phyloP scores from a whole-genome alignment of 257 asterid genomes.

The Hygrophila difformis region DNA sequence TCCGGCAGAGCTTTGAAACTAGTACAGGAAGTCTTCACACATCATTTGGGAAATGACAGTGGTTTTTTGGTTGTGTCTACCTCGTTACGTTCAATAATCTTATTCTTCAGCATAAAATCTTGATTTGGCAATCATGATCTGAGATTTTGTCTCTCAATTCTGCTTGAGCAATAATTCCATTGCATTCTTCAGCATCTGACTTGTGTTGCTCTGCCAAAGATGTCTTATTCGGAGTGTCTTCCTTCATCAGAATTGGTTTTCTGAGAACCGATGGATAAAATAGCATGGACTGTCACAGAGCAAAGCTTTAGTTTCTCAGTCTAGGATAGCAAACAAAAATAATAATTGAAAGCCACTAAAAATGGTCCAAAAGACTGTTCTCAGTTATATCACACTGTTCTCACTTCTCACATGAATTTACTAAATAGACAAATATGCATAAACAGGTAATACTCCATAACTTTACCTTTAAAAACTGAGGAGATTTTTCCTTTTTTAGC shows the following conservation, averaged over 20 bases:
- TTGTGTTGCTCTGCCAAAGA: conserved; percentile 19
- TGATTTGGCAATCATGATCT: conserved; percentile 13
- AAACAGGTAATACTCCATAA: no score
- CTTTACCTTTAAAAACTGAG: background rate
- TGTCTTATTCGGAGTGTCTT: conserved; percentile 22
- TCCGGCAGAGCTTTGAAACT: background rate
- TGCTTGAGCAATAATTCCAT: conserved; percentile 17
- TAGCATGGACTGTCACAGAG: conserved; percentile 56
- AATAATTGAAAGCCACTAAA: conserved; percentile 5
- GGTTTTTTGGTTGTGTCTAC: background rate
- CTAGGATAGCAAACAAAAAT: conserved; percentile 7
- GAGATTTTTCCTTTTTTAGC: no score
- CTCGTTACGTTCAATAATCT: background rate
- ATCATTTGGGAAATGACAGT: background rate
- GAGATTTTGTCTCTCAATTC: conserved; percentile 24
- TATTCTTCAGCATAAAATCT: conserved; percentile 19
- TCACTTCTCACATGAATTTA: no score
- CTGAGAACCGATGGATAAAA: conserved; percentile 62
- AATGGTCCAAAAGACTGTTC: conserved; percentile 8
- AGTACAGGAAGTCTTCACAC: conserved; percentile 1
- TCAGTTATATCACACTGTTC: no score
- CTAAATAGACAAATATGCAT: no score
- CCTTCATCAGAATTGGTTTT: conserved; percentile 38
- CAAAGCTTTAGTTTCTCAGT: conserved; percentile 13
- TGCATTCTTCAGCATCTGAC: conserved; percentile 23